Evolutionary conservation across 495 filamentous ascomycete species (phyloP).

Genomic region (Neurospora sp.): DNA sequence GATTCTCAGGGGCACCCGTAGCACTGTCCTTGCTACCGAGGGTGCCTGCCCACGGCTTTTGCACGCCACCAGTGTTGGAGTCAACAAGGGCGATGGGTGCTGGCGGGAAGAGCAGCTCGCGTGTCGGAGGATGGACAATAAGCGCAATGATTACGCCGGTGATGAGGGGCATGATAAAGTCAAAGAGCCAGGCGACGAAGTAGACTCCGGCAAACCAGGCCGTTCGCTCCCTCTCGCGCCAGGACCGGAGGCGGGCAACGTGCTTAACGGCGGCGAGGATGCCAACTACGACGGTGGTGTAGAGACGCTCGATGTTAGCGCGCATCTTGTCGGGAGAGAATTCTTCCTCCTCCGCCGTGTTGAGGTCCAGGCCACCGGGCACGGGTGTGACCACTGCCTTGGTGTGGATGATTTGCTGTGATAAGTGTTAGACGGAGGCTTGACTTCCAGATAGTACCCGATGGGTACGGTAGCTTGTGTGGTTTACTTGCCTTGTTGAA

Average conservation of each 20-base stretch:
- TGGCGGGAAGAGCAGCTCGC: conserved; percentile 62
- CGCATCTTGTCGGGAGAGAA: conserved; percentile 82
- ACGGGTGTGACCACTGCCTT: conserved; percentile 48
- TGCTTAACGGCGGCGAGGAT: conserved; percentile 60
- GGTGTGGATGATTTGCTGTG: conserved; percentile 79
- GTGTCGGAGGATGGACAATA: conserved; percentile 54
- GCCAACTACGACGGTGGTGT: conserved; percentile 69
- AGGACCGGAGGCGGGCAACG: conserved; percentile 65
- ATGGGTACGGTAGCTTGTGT: background rate
- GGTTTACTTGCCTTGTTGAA: conserved; percentile 62
- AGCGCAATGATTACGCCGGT: conserved; percentile 49
- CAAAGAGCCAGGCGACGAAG: conserved; percentile 61
- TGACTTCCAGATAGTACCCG: background rate
- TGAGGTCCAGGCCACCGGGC: conserved; percentile 59
- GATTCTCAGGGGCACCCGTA: conserved; percentile 73
- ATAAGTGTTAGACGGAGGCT: background rate
- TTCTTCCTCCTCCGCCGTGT: conserved; percentile 70
- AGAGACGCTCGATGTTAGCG: conserved; percentile 70
- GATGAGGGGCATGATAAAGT: conserved; percentile 59
- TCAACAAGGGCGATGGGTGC: conserved; percentile 58
- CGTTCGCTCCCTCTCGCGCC: conserved; percentile 64
- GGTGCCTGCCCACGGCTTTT: conserved; percentile 59
- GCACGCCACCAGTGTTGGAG: conserved; percentile 49
- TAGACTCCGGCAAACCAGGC: conserved; percentile 58
- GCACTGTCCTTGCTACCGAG: conserved; percentile 68